Base-by-base conservation (phyloP, 2,329 filamentous ascomycete genomes). In the Talaromyces rugulosus region DNA sequence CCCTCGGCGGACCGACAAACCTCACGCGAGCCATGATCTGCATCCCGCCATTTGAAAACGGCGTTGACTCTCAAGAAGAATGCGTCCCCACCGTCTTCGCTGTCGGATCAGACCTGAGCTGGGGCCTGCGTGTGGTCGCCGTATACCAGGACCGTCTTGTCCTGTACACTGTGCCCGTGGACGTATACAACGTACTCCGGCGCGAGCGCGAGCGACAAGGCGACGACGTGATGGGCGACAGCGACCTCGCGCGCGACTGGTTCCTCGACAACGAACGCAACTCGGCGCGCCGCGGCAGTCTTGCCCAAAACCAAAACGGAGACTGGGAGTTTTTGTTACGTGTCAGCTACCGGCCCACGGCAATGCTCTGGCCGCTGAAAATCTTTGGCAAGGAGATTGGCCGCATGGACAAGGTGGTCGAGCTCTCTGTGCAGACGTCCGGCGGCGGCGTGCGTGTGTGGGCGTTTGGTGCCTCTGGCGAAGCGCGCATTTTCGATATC, bases 21-120 rank as follows among this genome's bases (percentile, higher is more conserved):
- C 74, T 89, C 14, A 76, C 85, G 5, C 80, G 84, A 28, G 87
- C 87, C 62, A 79, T 88, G 11, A 78, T 83, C 65, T 85, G 89
- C 44, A 68, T 78, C 16, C 78, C 82, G 1, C 76, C 77, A 3
- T 70, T 69, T 31, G 52, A 59, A 16, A 66, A 67, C 57, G 57
- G 65, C 31, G 23, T 58, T 7, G 58, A 47, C 18, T 59, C 56
- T 5, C 66, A 67, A 52, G 65, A 70, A 47, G 58, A 69, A 63
- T 60, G 74, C 53, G 65, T 77, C 58, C 85, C 86, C 1, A 76
- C 80, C 5, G 68, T 83, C 1, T 90, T 88, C 69, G 78, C 81
- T 3, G 80, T 81, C 30, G 85, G 83, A 2, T 77, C 80, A n/a
- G 82, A 89, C 65, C 74, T 85, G 8, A 75, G 75, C 3, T 82